These are phyloP conservation scores for Hypoxylon sp. DNA, from an alignment of 2,329 filamentous ascomycete species.

Conservation along the genomic window DNA sequence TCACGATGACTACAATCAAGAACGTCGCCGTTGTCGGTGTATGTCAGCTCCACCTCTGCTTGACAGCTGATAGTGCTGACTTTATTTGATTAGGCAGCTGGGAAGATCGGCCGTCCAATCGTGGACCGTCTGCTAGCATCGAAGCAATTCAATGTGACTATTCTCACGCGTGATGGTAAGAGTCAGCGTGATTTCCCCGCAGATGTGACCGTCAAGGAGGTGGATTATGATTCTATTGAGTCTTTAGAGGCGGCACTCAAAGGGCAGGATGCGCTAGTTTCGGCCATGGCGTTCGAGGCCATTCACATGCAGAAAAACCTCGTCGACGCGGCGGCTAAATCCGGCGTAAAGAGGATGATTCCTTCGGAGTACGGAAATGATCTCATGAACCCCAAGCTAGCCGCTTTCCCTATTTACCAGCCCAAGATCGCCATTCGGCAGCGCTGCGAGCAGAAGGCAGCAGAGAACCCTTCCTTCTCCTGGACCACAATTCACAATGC, in stretches of 20 bases:
- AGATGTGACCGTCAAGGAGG: conserved; percentile 34
- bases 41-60: conserved; percentile 33
- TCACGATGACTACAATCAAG: conserved; percentile 41
- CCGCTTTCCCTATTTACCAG: conserved; percentile 45
- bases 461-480: conserved; percentile 39
- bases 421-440: conserved; percentile 46
- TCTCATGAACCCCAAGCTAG: conserved; percentile 49
- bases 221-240: conserved; percentile 42
- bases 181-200: conserved; percentile 33
- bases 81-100: conserved; percentile 42
- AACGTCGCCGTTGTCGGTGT: conserved; percentile 47
- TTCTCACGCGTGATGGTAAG: conserved; percentile 38
- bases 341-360: conserved; percentile 67
- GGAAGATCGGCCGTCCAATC: conserved; percentile 46
- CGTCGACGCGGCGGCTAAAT: conserved; percentile 66
- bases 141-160: conserved; percentile 41
- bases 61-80: conserved; percentile 28
- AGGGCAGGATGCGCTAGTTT: conserved; percentile 54
- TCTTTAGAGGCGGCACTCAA: conserved; percentile 37
- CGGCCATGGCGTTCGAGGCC: conserved; percentile 55
- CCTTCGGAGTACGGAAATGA: conserved; percentile 65
- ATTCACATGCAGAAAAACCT: conserved; percentile 62
- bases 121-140: conserved; percentile 38
- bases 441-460: conserved; percentile 33
- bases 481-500: conserved; percentile 47